Conservation (phyloP, 345 rosid genomes). For the Geranium brycei region DNA sequence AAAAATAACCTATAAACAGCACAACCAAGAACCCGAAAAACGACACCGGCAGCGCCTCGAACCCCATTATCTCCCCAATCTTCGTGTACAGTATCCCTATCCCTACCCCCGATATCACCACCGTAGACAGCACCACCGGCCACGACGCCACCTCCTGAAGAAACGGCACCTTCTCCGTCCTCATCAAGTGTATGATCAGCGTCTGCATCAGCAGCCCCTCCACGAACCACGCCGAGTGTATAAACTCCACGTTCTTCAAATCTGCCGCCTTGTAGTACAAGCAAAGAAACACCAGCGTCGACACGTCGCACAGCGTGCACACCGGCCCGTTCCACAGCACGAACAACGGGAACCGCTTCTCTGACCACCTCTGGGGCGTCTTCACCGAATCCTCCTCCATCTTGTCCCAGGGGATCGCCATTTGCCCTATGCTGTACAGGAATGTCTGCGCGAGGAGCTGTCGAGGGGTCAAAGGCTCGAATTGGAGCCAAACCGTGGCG, state of each 20-base stretch:
- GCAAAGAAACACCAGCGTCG: constrained; percentile 30
- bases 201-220: constrained; percentile 66
- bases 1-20: constrained; percentile 45
- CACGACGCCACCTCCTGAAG: constrained; percentile 47
- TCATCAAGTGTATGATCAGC: constrained; percentile 45
- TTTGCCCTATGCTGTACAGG: constrained; percentile 43
- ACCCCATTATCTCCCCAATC: constrained; percentile 31
- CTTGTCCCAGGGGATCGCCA: constrained; percentile 63
- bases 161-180: constrained; percentile 53
- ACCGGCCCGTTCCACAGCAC: constrained; percentile 50
- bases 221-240: constrained; percentile 48
- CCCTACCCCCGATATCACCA: constrained; percentile 39
- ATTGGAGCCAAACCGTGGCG: constrained; percentile 31
- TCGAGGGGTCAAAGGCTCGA: constrained; percentile 45
- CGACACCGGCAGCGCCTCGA: constrained; percentile 32
- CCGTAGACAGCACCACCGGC: constrained; percentile 44
- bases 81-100: constrained; percentile 32
- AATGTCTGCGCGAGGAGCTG: constrained; percentile 63
- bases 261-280: constrained; percentile 17
- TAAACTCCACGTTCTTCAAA: neutral
- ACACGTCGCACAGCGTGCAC: constrained; percentile 38
- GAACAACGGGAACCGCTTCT: constrained; percentile 35
- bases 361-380: constrained; percentile 41
- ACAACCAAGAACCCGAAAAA: constrained; percentile 41
- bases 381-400: constrained; percentile 49